These are phyloP conservation scores for Nannizzia gypsea DNA, from an alignment of 2,329 filamentous ascomycete species.

Conservation along the genomic window DNA sequence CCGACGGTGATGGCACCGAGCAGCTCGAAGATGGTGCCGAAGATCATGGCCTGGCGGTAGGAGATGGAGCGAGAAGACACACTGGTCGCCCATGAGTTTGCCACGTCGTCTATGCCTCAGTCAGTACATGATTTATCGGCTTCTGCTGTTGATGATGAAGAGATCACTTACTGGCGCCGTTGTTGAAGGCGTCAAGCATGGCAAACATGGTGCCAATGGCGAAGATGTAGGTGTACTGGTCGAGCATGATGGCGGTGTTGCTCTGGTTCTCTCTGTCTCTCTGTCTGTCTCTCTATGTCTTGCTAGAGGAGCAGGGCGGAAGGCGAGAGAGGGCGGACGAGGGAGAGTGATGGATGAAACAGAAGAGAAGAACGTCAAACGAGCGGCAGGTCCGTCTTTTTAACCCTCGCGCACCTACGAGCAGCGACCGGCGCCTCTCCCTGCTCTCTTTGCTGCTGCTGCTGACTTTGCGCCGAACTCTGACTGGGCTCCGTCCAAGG, in stretches of 20 bases:
- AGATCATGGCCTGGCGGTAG: slow-evolving; percentile 56
- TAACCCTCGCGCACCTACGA: neutral
- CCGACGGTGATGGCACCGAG: slow-evolving; percentile 55
- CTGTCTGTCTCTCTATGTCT: too few species aligned
- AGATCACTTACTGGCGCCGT: slow-evolving; percentile 55
- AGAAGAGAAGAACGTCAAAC: neutral
- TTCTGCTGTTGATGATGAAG: neutral
- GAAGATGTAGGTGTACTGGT: slow-evolving; percentile 59
- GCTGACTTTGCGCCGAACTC: too few species aligned
- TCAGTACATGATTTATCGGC: slow-evolving; percentile 3
- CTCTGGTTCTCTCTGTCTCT: neutral
- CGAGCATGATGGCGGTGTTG: slow-evolving; percentile 42
- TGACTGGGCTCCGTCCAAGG: neutral
- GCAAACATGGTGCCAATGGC: slow-evolving; percentile 66
- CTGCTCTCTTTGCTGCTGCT: neutral
- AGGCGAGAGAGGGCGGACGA: neutral
- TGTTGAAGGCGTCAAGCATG: slow-evolving; percentile 66
- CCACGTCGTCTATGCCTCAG: slow-evolving; percentile 58
- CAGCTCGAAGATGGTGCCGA: slow-evolving; percentile 57
- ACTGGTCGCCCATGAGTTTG: slow-evolving; percentile 70
- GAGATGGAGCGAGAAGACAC: slow-evolving; percentile 68
- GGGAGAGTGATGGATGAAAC: neutral
- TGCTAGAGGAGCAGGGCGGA: neutral
- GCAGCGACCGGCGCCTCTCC: neutral
- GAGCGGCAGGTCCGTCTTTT: neutral